Conservation (phyloP, 768 basidiomycete species). For the Leccinum longicurvipes region DNA sequence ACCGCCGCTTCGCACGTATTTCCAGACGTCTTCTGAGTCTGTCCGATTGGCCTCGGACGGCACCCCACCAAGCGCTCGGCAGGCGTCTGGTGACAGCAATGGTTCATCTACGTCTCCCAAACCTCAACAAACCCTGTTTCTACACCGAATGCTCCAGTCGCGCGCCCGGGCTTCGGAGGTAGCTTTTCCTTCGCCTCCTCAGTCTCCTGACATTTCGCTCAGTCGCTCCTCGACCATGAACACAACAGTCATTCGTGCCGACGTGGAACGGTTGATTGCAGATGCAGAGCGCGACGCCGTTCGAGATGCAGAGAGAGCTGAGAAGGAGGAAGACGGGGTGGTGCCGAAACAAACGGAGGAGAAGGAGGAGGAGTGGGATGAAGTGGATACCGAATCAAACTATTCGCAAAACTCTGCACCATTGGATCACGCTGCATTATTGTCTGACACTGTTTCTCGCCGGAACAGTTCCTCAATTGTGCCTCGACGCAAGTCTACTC, state of each 20-base stretch:
- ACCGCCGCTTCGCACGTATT: conserved; percentile 5
- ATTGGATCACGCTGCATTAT: conserved; percentile 7
- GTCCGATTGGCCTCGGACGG: not conserved
- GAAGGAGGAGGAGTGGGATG: conserved; percentile 1
- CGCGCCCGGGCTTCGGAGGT: conserved; percentile 18
- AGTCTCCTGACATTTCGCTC: conserved; percentile 1
- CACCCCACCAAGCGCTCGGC: not conserved
- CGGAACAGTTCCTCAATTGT: not conserved
- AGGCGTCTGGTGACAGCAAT: not conserved
- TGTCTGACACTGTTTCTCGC: conserved; percentile 3
- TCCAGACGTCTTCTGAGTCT: not conserved
- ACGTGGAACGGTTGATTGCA: conserved; percentile 13
- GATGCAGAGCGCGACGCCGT: conserved; percentile 15
- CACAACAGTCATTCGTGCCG: not conserved
- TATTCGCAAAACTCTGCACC: conserved; percentile 28
- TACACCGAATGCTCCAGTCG: conserved; percentile 20
- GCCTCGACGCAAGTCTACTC: conserved; percentile 12
- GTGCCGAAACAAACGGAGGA: not conserved
- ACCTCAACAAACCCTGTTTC: conserved; percentile 8
- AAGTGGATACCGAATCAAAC: conserved; percentile 7
- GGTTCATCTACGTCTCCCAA: not conserved
- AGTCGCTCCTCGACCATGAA: conserved; percentile 9
- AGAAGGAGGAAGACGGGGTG: not conserved
- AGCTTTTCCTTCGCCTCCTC: not conserved
- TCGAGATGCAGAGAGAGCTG: conserved; percentile 9